phyloP scores from a whole-genome alignment of 768 basidiomycete genomes.

The Gelatoporia subvermispora region DNA sequence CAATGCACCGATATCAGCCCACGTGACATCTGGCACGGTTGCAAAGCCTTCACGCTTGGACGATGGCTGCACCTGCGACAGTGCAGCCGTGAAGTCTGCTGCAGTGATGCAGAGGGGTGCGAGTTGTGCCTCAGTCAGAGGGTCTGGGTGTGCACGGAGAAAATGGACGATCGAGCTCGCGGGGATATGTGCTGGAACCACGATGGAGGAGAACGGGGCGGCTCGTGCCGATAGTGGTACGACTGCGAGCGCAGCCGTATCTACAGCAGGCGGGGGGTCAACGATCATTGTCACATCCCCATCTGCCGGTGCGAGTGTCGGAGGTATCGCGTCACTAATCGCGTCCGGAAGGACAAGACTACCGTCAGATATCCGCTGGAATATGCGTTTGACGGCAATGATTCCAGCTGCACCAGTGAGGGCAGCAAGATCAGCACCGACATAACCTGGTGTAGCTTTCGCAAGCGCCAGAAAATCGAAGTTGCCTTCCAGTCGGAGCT shows the following conservation, averaged over 20 bases:
- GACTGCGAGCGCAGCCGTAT: conserved; percentile 6
- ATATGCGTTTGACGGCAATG: conserved; percentile 94
- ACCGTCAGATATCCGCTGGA: conserved; percentile 63
- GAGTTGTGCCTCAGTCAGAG: conserved; percentile 75
- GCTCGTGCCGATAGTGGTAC: conserved; percentile 8
- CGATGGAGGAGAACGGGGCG: conserved; percentile 32
- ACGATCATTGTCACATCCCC: conserved; percentile 34
- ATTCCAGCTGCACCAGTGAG: conserved; percentile 92
- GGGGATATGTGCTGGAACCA: conserved; percentile 33
- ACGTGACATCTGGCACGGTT: conserved; percentile 92
- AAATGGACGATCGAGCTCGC: conserved; percentile 82
- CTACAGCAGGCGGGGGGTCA: conserved; percentile 21
- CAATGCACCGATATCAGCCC: conserved; percentile 94
- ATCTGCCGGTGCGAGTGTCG: conserved; percentile 4
- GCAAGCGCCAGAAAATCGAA: conserved; percentile 85
- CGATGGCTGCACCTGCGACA: conserved; percentile 91
- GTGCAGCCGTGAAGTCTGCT: conserved; percentile 73
- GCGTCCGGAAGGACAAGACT: conserved; percentile 50
- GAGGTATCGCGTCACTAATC: conserved; percentile 10
- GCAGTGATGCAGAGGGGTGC: conserved; percentile 77
- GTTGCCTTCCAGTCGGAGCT: conserved; percentile 79
- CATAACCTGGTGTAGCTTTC: conserved; percentile 94
- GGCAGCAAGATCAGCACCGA: conserved; percentile 90
- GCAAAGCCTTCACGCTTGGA: conserved; percentile 98
- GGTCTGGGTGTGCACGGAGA: conserved; percentile 78